Conservation (phyloP, 2,329 filamentous ascomycete species). For the Diaporthe humulicola region DNA sequence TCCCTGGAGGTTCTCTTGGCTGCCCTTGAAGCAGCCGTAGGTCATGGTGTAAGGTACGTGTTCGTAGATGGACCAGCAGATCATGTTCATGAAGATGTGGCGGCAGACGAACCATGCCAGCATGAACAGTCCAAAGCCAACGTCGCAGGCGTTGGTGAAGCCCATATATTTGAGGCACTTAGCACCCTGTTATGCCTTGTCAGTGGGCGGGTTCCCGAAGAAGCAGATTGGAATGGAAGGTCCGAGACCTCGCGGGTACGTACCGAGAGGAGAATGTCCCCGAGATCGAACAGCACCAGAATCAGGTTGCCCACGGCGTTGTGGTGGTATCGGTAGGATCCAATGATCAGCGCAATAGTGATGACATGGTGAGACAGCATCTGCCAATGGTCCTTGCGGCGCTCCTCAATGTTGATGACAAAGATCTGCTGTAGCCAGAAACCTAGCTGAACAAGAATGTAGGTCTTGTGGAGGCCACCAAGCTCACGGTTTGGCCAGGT, state of each 20-base stretch:
- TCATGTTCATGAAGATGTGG: slow-evolving; percentile 82
- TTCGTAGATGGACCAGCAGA: slow-evolving; percentile 85
- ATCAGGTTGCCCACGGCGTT: slow-evolving; percentile 91
- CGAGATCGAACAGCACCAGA: slow-evolving; percentile 92
- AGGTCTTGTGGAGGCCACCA: slow-evolving; percentile 82
- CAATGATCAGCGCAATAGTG: slow-evolving; percentile 83
- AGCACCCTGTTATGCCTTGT: slow-evolving; percentile 71
- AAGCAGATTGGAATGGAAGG: not conserved
- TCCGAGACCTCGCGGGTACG: slow-evolving; percentile 47
- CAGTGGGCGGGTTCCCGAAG: slow-evolving; percentile 9
- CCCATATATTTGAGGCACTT: slow-evolving; percentile 95
- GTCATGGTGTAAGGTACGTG: slow-evolving; percentile 74
- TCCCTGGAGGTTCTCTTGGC: slow-evolving; percentile 66
- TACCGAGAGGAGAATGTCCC: slow-evolving; percentile 90
- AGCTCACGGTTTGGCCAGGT: slow-evolving; percentile 87
- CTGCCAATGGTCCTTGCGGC: slow-evolving; percentile 93
- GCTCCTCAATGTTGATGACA: slow-evolving; percentile 94
- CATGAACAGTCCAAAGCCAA: slow-evolving; percentile 88
- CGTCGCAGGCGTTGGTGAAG: slow-evolving; percentile 81
- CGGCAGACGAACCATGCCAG: slow-evolving; percentile 85
- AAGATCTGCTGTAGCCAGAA: slow-evolving; percentile 97
- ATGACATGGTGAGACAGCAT: slow-evolving; percentile 97
- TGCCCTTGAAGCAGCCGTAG: slow-evolving; percentile 78
- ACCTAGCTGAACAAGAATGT: slow-evolving; percentile 89
- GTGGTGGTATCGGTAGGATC: slow-evolving; percentile 88